Percentiles rank a stretch among this genome's conserved stretches.
Evolutionary conservation across 257 asterid genomes (phyloP).

Genomic region (Coffea eugenioides): DNA sequence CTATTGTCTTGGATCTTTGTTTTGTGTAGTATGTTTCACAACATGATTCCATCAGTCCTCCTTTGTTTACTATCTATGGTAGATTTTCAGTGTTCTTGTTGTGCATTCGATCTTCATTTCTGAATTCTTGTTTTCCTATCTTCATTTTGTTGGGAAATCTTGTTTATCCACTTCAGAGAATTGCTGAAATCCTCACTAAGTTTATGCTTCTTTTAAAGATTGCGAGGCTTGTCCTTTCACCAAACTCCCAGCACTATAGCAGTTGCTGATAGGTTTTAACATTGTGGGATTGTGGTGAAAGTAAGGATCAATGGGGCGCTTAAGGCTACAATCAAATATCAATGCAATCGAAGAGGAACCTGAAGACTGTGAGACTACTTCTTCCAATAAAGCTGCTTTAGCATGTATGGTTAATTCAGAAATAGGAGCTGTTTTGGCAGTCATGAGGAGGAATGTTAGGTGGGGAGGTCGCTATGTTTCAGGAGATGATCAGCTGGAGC

Average conservation of each 20-base stretch:
- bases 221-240: conserved; percentile 15
- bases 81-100: neutral
- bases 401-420: conserved; percentile 86
- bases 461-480: conserved; percentile 98
- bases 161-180: neutral
- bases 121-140: neutral
- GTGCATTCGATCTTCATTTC: neutral
- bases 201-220: neutral
- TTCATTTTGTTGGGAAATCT: neutral
- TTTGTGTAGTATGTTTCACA: neutral
- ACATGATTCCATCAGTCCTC: neutral
- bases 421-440: conserved; percentile 91
- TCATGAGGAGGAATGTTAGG: conserved; percentile 97
- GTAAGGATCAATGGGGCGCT: conserved; percentile 64
- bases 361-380: conserved; percentile 69
- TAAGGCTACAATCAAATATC: conserved; percentile 76
- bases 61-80: neutral
- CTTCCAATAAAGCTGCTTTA: conserved; percentile 63
- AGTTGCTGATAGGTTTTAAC: conserved; percentile 24
- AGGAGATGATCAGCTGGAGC: conserved; percentile 95
- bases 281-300: conserved; percentile 22
- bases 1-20: neutral
- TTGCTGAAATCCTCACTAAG: neutral
- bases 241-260: conserved; percentile 20
- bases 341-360: conserved; percentile 95